A percentile compares a stretch with the other conserved stretches of the same genome.
Evolutionary conservation across 768 basidiomycete species (phyloP).

Genomic region (Solioccasus polychromus): DNA sequence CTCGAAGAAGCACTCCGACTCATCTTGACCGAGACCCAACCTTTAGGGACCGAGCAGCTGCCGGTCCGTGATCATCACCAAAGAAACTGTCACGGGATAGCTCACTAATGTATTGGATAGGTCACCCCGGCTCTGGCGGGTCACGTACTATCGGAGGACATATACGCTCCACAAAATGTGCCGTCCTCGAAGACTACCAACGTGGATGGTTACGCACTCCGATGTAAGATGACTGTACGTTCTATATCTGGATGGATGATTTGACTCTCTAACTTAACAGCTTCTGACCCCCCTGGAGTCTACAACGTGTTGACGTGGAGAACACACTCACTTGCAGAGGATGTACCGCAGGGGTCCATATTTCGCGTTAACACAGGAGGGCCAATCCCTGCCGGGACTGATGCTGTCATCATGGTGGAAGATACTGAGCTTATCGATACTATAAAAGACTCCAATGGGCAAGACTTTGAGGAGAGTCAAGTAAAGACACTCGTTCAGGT

Average conservation of each 20-base stretch:
- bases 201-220: slow-evolving; percentile 86
- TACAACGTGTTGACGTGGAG: slow-evolving; percentile 66
- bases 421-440: slow-evolving; percentile 76
- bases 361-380: slow-evolving; percentile 83
- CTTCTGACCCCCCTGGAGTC: slow-evolving; percentile 57
- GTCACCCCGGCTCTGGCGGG: slow-evolving; percentile 61
- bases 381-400: slow-evolving; percentile 69
- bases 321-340: slow-evolving; percentile 31
- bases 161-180: slow-evolving; percentile 60
- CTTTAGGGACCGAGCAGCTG: slow-evolving; percentile 38
- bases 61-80: slow-evolving; percentile 37
- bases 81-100: not conserved
- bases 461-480: slow-evolving; percentile 62
- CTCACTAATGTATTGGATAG: slow-evolving; percentile 32
- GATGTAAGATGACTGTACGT: slow-evolving; percentile 43
- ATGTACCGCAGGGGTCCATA: slow-evolving; percentile 44
- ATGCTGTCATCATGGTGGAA: slow-evolving; percentile 91
- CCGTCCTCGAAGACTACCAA: slow-evolving; percentile 70
- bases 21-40: slow-evolving; percentile 48
- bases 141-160: slow-evolving; percentile 72
- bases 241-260: not conserved
- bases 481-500: slow-evolving; percentile 68
- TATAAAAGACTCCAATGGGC: slow-evolving; percentile 34
- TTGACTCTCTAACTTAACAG: slow-evolving; percentile 34
- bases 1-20: slow-evolving; percentile 61